Evolutionary conservation across 805 yeast species (phyloP).

Genomic region (Tetrapisispora iriomotensis): DNA sequence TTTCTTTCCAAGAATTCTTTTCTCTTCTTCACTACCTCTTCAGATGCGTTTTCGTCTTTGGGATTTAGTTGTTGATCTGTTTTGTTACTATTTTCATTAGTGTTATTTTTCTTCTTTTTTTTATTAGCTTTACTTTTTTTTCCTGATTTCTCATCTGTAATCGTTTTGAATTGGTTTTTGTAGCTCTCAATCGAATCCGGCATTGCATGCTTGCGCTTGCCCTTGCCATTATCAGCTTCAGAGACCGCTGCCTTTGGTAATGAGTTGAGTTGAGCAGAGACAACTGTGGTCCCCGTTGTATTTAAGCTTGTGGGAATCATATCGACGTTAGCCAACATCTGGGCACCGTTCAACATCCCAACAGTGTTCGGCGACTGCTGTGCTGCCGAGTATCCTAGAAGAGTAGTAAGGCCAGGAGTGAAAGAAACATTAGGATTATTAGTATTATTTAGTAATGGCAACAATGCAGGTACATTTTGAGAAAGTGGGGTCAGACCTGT

Average conservation of each 20-base stretch:
- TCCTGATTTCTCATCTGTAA: too few species aligned
- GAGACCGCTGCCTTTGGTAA: too few species aligned
- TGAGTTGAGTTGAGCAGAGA: too few species aligned
- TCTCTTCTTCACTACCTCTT: constrained; percentile 26
- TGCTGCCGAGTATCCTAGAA: constrained; percentile 2
- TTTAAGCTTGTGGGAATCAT: too few species aligned
- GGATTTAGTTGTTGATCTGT: background rate
- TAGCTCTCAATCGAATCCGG: too few species aligned
- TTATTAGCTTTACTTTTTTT: too few species aligned
- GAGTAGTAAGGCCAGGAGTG: constrained; percentile 5
- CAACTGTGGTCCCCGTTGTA: too few species aligned
- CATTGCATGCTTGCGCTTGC: too few species aligned
- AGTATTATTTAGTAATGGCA: background rate
- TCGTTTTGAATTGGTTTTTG: too few species aligned
- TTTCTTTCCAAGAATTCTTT: constrained; percentile 77
- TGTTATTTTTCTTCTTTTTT: background rate
- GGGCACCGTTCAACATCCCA: background rate
- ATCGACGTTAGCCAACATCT: too few species aligned
- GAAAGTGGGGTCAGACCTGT: constrained; percentile 1
- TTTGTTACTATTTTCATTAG: background rate
- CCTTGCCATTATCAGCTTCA: too few species aligned
- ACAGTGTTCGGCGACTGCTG: background rate
- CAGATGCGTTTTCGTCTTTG: background rate
- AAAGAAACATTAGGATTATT: background rate
- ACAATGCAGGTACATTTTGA: background rate